These are phyloP conservation scores for Seiridium cupressi DNA, from an alignment of 2,329 filamentous ascomycete species.

Conservation along the genomic window DNA sequence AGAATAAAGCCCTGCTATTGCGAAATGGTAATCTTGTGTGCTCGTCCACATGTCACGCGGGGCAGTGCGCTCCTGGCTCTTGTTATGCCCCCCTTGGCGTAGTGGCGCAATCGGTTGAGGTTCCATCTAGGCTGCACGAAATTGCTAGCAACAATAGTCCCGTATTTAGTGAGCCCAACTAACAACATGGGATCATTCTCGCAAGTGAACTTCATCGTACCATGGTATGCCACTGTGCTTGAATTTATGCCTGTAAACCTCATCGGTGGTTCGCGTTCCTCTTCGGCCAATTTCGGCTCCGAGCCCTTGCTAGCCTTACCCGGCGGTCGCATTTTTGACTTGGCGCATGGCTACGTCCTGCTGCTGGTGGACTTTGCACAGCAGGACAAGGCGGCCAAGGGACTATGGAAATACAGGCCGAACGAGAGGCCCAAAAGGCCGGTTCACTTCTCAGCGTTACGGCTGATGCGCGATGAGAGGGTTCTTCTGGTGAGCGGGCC, in stretches of 20 bases:
- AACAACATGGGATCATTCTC: too few relatives aligned
- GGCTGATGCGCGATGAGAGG: not conserved
- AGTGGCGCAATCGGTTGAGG: too few relatives aligned
- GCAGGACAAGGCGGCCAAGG: constrained; percentile 7
- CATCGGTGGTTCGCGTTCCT: not conserved
- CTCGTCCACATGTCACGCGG: too few relatives aligned
- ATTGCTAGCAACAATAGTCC: too few relatives aligned
- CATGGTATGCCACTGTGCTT: not conserved
- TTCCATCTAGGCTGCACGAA: too few relatives aligned
- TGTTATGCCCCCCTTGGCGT: too few relatives aligned
- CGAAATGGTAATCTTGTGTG: too few relatives aligned
- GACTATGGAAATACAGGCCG: not conserved
- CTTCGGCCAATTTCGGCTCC: not conserved
- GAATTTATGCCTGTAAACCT: not conserved
- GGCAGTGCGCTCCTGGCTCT: too few relatives aligned
- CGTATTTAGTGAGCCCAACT: too few relatives aligned
- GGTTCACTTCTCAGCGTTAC: constrained; percentile 3
- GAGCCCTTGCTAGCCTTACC: not conserved
- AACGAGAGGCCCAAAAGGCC: not conserved
- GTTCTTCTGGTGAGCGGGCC: not conserved
- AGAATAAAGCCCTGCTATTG: too few relatives aligned
- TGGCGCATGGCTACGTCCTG: not conserved
- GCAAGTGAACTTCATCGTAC: not conserved
- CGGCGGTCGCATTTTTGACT: not conserved
- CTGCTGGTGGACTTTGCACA: not conserved